phyloP scores from a whole-genome alignment of 148 eudicot genomes.

The Fagopyrum tataricum region DNA sequence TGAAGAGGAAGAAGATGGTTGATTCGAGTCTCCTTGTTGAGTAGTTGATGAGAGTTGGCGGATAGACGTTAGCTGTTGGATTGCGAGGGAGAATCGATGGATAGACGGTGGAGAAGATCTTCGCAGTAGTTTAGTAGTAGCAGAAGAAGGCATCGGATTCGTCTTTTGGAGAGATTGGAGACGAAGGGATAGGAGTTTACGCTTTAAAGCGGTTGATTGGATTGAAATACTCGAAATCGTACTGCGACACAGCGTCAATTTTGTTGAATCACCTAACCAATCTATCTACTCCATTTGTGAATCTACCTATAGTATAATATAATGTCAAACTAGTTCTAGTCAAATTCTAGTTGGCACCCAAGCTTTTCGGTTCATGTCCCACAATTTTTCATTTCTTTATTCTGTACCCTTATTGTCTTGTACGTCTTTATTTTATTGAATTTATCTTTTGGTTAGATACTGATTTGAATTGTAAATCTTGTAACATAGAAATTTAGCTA shows the following conservation, averaged over 20 bases:
- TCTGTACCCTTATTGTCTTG: too few species aligned
- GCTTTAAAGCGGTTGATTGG: neutral
- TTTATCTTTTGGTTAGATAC: too few species aligned
- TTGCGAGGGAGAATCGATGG: neutral
- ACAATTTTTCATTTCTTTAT: too few species aligned
- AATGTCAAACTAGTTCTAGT: too few species aligned
- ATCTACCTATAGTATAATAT: neutral
- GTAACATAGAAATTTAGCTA: too few species aligned
- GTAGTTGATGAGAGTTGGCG: slow-evolving; percentile 8
- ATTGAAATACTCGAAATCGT: neutral
- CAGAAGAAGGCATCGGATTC: slow-evolving; percentile 12
- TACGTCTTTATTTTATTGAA: too few species aligned
- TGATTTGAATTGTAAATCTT: too few species aligned
- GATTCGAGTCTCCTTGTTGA: neutral
- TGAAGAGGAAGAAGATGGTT: slow-evolving; percentile 10
- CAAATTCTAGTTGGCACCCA: too few species aligned
- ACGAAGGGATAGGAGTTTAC: neutral
- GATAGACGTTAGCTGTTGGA: slow-evolving; percentile 3
- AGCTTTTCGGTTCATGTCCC: too few species aligned
- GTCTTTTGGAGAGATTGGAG: neutral
- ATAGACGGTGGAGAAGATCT: neutral
- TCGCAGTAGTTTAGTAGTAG: slow-evolving; percentile 2
- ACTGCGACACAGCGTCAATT: neutral
- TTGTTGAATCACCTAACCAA: neutral
- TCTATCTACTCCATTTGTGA: too few species aligned